Conservation (phyloP, 148 eudicot genomes). For the Hydrangea macrophylla region DNA sequence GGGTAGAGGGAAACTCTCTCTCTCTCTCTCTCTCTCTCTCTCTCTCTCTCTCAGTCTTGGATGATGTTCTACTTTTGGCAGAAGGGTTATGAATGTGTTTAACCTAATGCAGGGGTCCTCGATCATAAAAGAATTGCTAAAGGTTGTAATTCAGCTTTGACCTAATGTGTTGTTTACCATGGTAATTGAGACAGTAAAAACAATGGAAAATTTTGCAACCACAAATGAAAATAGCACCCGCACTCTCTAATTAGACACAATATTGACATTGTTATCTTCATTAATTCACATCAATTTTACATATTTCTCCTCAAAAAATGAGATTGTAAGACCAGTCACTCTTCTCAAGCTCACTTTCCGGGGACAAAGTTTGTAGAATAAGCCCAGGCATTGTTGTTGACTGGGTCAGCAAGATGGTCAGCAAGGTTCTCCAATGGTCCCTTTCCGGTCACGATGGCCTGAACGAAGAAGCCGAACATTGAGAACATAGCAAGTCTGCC, state of each 20-base stretch:
- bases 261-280: not conserved
- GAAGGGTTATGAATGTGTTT: no score
- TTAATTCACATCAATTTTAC: not conserved
- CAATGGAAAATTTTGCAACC: not conserved
- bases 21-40: no score
- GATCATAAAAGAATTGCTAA: no score
- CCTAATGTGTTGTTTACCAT: not conserved
- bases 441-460: slow-evolving; percentile 43
- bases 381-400: slow-evolving; percentile 43
- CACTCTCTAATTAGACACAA: not conserved
- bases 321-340: not conserved
- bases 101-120: no score
- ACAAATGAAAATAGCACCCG: not conserved
- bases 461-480: slow-evolving; percentile 41
- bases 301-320: not conserved
- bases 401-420: slow-evolving; percentile 35
- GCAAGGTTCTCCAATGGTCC: slow-evolving; percentile 40
- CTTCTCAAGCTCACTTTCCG: slow-evolving; percentile 23
- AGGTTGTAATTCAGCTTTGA: no score
- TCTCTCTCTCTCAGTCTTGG: no score
- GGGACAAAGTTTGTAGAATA: slow-evolving; percentile 41
- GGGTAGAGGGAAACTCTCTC: no score
- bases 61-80: no score
- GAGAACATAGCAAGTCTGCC: slow-evolving; percentile 43
- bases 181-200: not conserved